Evolutionary conservation across 2,329 filamentous ascomycete genomes (phyloP).

Genomic region (Diaporthe citriasiana): DNA sequence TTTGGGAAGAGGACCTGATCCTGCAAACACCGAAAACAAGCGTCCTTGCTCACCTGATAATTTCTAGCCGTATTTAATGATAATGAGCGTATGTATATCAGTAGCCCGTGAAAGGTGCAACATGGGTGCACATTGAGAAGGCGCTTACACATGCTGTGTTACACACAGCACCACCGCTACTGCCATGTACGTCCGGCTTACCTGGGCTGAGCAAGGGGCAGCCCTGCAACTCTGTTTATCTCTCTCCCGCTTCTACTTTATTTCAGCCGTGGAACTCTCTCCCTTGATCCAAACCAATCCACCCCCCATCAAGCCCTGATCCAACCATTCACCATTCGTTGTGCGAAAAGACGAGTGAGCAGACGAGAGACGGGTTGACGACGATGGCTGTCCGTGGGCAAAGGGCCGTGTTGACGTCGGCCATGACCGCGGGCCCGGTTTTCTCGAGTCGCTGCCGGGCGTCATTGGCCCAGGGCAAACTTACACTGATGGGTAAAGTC

Average conservation of each 20-base stretch:
- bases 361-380: conserved; percentile 11
- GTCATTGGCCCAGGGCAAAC: conserved; percentile 26
- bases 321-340: background rate
- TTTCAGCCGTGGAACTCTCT: background rate
- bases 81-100: no score
- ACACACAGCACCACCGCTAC: background rate
- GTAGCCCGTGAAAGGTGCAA: background rate
- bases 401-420: conserved; percentile 13
- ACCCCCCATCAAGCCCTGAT: background rate
- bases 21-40: no score
- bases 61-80: background rate
- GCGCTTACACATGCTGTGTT: background rate
- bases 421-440: conserved; percentile 7
- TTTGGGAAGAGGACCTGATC: no score
- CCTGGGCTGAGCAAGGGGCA: conserved; percentile 3
- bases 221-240: background rate
- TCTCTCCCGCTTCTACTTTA: background rate
- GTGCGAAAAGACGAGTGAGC: background rate
- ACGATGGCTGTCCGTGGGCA: conserved; percentile 22
- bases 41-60: no score
- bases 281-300: background rate
- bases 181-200: background rate
- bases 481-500: conserved; percentile 24
- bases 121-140: background rate
- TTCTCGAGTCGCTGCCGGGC: conserved; percentile 11